Base-by-base conservation (phyloP, 164 flowering plant species). In the Umbilicus rupestris region DNA sequence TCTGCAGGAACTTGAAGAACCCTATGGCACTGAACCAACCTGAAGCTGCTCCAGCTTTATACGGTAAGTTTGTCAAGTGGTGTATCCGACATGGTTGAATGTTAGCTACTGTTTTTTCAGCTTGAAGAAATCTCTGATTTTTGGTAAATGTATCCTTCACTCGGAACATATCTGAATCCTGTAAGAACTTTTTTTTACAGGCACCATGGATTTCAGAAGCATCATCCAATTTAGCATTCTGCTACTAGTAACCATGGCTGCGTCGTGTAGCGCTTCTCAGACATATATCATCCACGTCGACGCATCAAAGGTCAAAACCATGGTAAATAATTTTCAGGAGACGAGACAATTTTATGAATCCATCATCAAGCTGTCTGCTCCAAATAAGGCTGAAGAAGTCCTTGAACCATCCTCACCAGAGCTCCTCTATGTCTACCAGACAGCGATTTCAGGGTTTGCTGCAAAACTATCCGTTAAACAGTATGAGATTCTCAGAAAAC, bases 251-350 rank as follows among this genome's bases (percentile, higher is more conserved):
- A 30, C 76, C 46, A 63, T 81, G 73, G 68, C 66, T 7, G 39
- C 69, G 14, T 62, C 81, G 28, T 63, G 69, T n/a, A 19, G 41
- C 44, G 80, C 76, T 26, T 71, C 64, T 39, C 79, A 75, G 52
- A 81, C 83, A 22, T 89, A 89, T 55, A 68, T 89, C 1, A 76
- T 87, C 69, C 90, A 87, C 80, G 83, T 85, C 83, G 88, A 89
- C 74, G 66, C 66, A 37, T n/a, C 73, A 58, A 82, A 79, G 70
- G 73, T 77, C 26, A 26, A 62, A 50, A 72, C 80, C 20, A 57
- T 72, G 11, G 70, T 69, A 52, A 65, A 15, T 29, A 67, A 74
- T 65, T 77, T 47, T 0, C 73, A 66, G 1, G 70, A 71, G 45
- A 35, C 75, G 39, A 77, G 46, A 52, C 70, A 69, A 69, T 78